Base-by-base conservation (phyloP, 495 filamentous ascomycete genomes). In the Aspergillus affinis region DNA sequence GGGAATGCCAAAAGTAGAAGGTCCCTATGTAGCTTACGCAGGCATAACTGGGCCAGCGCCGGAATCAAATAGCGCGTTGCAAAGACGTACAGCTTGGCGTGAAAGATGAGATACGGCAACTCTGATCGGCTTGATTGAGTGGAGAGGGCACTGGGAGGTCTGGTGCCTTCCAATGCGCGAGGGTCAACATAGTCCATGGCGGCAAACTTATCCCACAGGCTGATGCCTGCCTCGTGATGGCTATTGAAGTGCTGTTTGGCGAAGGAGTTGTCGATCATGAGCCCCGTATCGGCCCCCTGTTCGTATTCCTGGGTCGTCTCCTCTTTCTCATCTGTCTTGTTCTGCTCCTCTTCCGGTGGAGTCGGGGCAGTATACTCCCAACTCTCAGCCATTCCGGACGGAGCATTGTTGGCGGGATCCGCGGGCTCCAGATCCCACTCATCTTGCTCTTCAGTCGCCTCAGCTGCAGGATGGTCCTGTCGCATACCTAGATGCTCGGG, bases 81-180 rank as follows among this genome's bases (percentile, higher is more conserved):
- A 50, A 80, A 80, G 61, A 80, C 75, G 61, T 80, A 80, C 41
- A 80, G 54, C 62, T 80, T 80, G 21, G 77, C 77, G 49, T 80
- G 77, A 68, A 78, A 80, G 41, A 75, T 67, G 19, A 78, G 71
- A 58, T 78, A 80, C 6, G 76, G 75, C 12, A 76, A 65, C 6
- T 68, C 48, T 21, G 56, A 41, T 45, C 51, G 58, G 21, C 18
- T 57, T 29, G 57, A 62, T 9, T 30, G 58, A 18, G 54, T 50
- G 13, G 62, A 61, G 10, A 61, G 53, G 4, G 46, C 45, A 51
- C 61, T 61, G 49, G 62, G 58, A 9, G 62, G 54, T 23, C 60
- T 52, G 52, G 55, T 54, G 44, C 60, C 47, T 60, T 52, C 26
- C 54, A 23, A 32, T 46, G 59, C 36, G 8, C 51, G 66, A 8